Percentiles rank a stretch among this genome's conserved stretches.
These are phyloP conservation scores for Rugonectria rugulosa DNA, from an alignment of 2,329 filamentous ascomycete genomes.

Conservation along the genomic window DNA sequence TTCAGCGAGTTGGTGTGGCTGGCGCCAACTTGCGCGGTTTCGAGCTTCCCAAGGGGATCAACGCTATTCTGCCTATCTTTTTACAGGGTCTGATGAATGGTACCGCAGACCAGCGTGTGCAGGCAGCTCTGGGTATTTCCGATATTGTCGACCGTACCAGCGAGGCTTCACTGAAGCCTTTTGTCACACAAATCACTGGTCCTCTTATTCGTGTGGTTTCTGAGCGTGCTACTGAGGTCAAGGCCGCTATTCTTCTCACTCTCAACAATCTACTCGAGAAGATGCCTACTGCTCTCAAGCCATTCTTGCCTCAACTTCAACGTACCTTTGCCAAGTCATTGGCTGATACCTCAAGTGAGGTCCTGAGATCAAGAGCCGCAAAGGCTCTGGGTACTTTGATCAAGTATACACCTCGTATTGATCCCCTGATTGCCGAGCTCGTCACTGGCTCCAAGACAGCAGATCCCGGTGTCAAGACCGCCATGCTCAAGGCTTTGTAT, in stretches of 20 bases:
- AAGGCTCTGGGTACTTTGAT: conserved; percentile 95
- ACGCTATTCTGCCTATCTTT: conserved; percentile 95
- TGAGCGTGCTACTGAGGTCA: conserved; percentile 94
- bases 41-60: conserved; percentile 93
- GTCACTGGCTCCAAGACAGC: conserved; percentile 92
- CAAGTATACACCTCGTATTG: conserved; percentile 92
- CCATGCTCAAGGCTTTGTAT: conserved; percentile 96
- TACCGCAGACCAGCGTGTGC: conserved; percentile 87
- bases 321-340: conserved; percentile 96
- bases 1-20: conserved; percentile 87
- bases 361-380: conserved; percentile 85
- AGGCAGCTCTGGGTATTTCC: conserved; percentile 90
- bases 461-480: conserved; percentile 86
- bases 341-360: conserved; percentile 90
- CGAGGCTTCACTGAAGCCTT: conserved; percentile 86
- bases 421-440: conserved; percentile 90
- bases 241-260: conserved; percentile 90
- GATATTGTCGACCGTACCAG: conserved; percentile 95
- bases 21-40: conserved; percentile 89
- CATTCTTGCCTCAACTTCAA: conserved; percentile 95
- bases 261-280: conserved; percentile 96
- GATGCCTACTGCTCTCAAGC: conserved; percentile 93
- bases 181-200: conserved; percentile 96
- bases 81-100: conserved; percentile 98
- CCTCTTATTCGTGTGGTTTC: conserved; percentile 97